These are phyloP conservation scores for Trypanosoma cruzi DNA, from an alignment of 208 protist species.

Conservation along the genomic window DNA sequence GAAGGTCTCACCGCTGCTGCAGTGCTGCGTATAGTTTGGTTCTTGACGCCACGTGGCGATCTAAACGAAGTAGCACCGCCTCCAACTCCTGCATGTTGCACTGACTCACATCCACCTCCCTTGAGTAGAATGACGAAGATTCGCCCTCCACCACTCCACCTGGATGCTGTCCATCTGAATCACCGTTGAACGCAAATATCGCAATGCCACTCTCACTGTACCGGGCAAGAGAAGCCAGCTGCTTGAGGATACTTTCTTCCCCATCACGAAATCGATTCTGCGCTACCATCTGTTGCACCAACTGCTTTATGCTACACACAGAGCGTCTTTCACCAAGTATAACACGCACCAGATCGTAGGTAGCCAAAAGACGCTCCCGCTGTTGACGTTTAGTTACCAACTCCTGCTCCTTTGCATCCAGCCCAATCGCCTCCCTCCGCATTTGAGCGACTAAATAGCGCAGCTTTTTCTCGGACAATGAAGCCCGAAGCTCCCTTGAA, in stretches of 20 bases:
- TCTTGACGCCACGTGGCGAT: conserved; percentile 7
- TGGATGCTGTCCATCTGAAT: not conserved
- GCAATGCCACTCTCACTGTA: conserved; percentile 27
- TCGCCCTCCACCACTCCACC: not conserved
- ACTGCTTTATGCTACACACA: conserved; percentile 32
- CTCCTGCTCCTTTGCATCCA: conserved; percentile 42
- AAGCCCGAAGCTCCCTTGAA: conserved; percentile 65
- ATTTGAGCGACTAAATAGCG: conserved; percentile 63
- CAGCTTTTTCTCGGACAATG: conserved; percentile 62
- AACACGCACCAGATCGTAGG: conserved; percentile 74
- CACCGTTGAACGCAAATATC: conserved; percentile 5
- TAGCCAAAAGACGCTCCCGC: conserved; percentile 60
- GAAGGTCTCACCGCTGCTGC: conserved; percentile 6
- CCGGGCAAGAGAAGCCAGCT: conserved; percentile 48
- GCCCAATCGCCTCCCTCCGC: conserved; percentile 45
- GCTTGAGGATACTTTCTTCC: conserved; percentile 32
- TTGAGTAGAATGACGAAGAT: not conserved
- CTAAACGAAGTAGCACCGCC: conserved; percentile 8
- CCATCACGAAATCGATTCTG: conserved; percentile 69
- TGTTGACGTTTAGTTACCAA: conserved; percentile 55
- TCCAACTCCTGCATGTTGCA: conserved; percentile 9
- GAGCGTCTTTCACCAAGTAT: conserved; percentile 45
- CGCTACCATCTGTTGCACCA: conserved; percentile 46
- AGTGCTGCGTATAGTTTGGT: conserved; percentile 5
- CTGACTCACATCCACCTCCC: conserved; percentile 3